Base-by-base conservation (phyloP, 805 yeast species). In the Saturnispora saitoi region DNA sequence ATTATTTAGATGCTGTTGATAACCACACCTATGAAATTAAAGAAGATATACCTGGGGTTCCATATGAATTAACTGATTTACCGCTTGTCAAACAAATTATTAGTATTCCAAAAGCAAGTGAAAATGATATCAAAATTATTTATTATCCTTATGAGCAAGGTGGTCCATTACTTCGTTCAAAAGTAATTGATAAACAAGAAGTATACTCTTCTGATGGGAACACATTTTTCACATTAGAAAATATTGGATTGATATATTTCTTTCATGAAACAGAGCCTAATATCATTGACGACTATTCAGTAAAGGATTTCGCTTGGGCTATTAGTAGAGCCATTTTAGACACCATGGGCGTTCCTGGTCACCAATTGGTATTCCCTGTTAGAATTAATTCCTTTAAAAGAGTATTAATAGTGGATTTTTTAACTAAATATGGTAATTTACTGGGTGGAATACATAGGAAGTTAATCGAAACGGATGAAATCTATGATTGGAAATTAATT, bases 211-310 rank as follows among this genome's bases (percentile, higher is more conserved):
- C 44, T 6, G 17, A 38, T 5, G 62, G 56, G 37, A 62, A 62
- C 45, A 53, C 56, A 2, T 48, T 48, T 42, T 28, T 57, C 10
- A 37, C 41, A 17, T 53, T 64, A 10, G 48, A 42, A 3, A 22
- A 49, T 11, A 60, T 62, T 63, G 67, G 67, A 2, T 46, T 54
- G 0, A 43, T 63, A 8, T 64, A 63, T 45, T 63, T 63, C 43
- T 54, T 60, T 1, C 62, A 59, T 45, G 14, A 47, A 8, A 49
- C 48, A 26, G 28, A 38, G 17, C 12, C 34, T 30, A n/a, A 20
- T 2, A 14, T 20, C 2, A 17, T 15, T 14, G 28, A 26, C 10
- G 28, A 24, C 19, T 24, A 30, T 9, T 29, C 17, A 19, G 15
- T 28, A 8, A 39, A 52, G 22, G 67, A 64, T 44, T 54, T 58